Percentiles rank a stretch among this genome's conserved stretches.
phyloP scores from a whole-genome alignment of 768 basidiomycete genomes.

The Pisolithus sp. region DNA sequence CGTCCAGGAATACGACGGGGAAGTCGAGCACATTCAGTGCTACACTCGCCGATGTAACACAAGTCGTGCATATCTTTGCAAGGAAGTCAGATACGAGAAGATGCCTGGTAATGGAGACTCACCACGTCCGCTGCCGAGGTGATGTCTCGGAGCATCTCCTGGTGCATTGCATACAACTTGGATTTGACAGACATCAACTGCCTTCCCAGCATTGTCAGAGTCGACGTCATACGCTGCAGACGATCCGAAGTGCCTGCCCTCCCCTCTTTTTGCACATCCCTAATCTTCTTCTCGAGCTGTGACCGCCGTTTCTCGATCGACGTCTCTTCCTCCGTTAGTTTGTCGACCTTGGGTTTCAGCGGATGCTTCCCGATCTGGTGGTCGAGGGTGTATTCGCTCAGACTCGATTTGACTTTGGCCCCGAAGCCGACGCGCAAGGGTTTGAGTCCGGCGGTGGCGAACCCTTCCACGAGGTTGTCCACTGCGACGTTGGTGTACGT shows the following conservation, averaged over 20 bases:
- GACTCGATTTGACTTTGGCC: constrained; percentile 51
- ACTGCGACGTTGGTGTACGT: constrained; percentile 93
- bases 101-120: constrained; percentile 22
- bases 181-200: constrained; percentile 29
- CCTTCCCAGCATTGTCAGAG: constrained; percentile 22
- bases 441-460: constrained; percentile 53
- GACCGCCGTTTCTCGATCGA: constrained; percentile 17
- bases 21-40: constrained; percentile 74
- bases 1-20: constrained; percentile 89
- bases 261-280: constrained; percentile 11
- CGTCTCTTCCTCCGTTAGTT: constrained; percentile 35
- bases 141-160: constrained; percentile 59
- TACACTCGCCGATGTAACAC: constrained; percentile 66
- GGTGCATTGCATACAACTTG: constrained; percentile 49
- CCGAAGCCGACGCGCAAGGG: constrained; percentile 72
- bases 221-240: constrained; percentile 26
- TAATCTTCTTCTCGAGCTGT: constrained; percentile 23
- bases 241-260: constrained; percentile 11
- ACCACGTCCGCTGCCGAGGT: constrained; percentile 70
- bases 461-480: constrained; percentile 80
- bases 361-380: constrained; percentile 57
- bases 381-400: constrained; percentile 57
- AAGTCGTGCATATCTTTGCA: constrained; percentile 80
- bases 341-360: constrained; percentile 39
- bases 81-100: constrained; percentile 1